Base-by-base conservation (phyloP, 495 filamentous ascomycete genomes). In the Sphaerosporella brunnea region DNA sequence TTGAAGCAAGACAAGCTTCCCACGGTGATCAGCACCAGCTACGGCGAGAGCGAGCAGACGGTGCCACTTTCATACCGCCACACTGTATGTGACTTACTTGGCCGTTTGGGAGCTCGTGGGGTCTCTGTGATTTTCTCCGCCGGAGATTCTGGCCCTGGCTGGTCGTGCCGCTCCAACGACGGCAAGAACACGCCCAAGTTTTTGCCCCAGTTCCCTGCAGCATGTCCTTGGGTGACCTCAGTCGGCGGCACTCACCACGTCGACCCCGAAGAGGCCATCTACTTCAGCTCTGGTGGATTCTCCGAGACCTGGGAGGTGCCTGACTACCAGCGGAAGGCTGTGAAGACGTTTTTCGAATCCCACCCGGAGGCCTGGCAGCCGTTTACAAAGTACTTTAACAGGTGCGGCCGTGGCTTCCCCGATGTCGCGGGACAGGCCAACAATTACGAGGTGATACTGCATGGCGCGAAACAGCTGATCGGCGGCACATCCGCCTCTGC, bases 221-320 rank as follows among this genome's bases (percentile, higher is more conserved):
- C 72, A n/a, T 92, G 84, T 52, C 84, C 84, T 0, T 90, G 76
- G 55, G 77, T 90, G 3, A 93, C 84, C 0, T 65, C 75, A 0
- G 80, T 90, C 7, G 84, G 83, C 10, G 82, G 77, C 3, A 84
- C 79, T 0, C 63, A 65, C n/a, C 64, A 69, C 15, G 66, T 70
- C 1, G 69, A 75, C 4, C 75, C 77, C 15, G 65, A 78, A 36
- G 68, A 61, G 19, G 79, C 71, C 10, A 68, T 75, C 28, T 55
- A 51, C 20, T 79, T 74, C 51, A 75, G 74, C 25, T 70, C 70
- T 0, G 84, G 79, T 7, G 81, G 83, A 0, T 88, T 92, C 62
- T 79, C 74, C 2, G 71, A 79, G 36, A 66, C 70, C n/a, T 90
- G 82, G 53, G 45, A 63, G 1, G 68, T 73, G 4, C 80, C 82